Percentiles rank a stretch among this genome's conserved stretches.
Evolutionary conservation across 2,329 filamentous ascomycete genomes (phyloP).

Genomic region (Westerdykella ornata): DNA sequence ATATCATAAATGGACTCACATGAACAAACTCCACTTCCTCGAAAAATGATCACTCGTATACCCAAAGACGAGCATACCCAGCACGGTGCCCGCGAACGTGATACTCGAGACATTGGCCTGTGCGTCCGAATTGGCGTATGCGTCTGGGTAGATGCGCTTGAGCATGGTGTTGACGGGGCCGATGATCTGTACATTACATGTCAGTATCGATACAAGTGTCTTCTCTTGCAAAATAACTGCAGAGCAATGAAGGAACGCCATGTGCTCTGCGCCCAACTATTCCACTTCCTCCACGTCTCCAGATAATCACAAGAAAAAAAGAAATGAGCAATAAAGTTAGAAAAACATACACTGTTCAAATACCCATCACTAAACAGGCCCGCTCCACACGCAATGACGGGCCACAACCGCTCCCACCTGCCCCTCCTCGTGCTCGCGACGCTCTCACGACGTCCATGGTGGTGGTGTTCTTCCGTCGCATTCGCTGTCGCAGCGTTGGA

Average conservation of each 20-base stretch:
- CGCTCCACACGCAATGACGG: slow-evolving; percentile 80
- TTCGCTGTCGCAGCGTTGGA: no score
- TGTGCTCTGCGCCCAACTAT: no score
- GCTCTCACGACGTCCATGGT: slow-evolving; percentile 16
- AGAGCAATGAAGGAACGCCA: neutral
- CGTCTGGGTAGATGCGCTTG: slow-evolving; percentile 56
- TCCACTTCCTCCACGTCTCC: no score
- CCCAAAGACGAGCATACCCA: slow-evolving; percentile 76
- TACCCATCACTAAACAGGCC: slow-evolving; percentile 90
- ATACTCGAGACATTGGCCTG: slow-evolving; percentile 72
- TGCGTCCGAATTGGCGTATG: slow-evolving; percentile 63
- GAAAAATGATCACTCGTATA: slow-evolving; percentile 79
- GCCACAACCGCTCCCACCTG: slow-evolving; percentile 50
- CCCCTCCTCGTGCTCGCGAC: slow-evolving; percentile 28
- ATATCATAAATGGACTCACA: slow-evolving; percentile 22
- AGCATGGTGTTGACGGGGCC: slow-evolving; percentile 80
- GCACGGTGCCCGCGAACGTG: slow-evolving; percentile 77
- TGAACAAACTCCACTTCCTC: slow-evolving; percentile 70
- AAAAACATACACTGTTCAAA: slow-evolving; percentile 64
- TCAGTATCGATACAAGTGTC: neutral
- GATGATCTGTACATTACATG: slow-evolving; percentile 57
- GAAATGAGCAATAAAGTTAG: slow-evolving; percentile 3
- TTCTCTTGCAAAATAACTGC: neutral
- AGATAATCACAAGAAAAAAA: neutral
- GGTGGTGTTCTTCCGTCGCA: no score